A percentile compares a stretch with the other conserved stretches of the same genome.
Conservation (phyloP, 805 yeast genomes). For the Nakazawaea anatomiae region DNA sequence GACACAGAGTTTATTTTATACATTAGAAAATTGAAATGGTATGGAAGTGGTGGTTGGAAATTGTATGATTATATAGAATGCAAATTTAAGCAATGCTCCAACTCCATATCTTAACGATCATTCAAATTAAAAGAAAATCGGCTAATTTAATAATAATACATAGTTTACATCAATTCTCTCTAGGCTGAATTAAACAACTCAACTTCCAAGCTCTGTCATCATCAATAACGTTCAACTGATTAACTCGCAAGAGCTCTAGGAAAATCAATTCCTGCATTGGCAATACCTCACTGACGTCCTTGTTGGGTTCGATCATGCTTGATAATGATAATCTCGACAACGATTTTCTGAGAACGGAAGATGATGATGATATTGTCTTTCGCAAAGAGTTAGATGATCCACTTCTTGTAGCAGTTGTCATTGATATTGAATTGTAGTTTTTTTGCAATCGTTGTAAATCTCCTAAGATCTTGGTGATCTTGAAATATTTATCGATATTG, state of each 20-base stretch:
- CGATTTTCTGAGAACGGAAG: conserved; percentile 22
- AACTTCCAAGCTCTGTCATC: conserved; percentile 70
- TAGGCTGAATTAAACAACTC: conserved; percentile 55
- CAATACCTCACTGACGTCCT: conserved; percentile 24
- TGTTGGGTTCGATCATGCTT: not conserved
- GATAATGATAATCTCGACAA: conserved; percentile 7
- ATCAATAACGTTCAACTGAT: conserved; percentile 51
- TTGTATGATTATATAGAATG: no score
- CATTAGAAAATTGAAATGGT: no score
- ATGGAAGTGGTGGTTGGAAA: no score
- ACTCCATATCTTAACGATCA: not conserved
- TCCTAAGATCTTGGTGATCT: conserved; percentile 58
- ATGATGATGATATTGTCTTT: conserved; percentile 26
- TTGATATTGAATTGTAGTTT: conserved; percentile 35
- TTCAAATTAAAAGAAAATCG: not conserved
- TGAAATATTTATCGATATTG: conserved; percentile 69
- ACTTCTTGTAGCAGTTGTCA: conserved; percentile 14
- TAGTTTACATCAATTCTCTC: conserved; percentile 24
- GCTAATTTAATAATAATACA: not conserved
- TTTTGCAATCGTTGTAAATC: conserved; percentile 66
- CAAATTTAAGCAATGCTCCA: no score
- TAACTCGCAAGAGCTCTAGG: conserved; percentile 65
- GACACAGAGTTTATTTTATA: no score
- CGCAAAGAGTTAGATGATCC: conserved; percentile 16
- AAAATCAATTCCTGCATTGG: conserved; percentile 55